Base-by-base conservation (phyloP, 305 asterid genomes). In the Fraxinus nigra region DNA sequence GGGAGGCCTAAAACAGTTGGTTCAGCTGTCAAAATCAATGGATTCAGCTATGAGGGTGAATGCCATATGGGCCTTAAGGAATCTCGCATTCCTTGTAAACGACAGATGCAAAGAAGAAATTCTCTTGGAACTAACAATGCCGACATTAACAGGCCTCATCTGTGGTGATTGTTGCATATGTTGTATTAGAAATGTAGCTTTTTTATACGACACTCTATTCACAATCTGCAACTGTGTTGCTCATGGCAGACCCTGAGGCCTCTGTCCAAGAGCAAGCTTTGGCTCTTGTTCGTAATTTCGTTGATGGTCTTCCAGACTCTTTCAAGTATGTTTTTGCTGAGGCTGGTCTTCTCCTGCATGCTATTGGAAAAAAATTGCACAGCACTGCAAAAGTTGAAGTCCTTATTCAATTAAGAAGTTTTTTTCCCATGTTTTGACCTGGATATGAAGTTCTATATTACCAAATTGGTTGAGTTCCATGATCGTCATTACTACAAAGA, bases 211-310 rank as follows among this genome's bases (percentile, higher is more conserved):
- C 72, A 46, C 80, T 76, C 35, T 43, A 46, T 89, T 88, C 75
- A 85, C 80, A 14, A 18, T 80, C 79, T 83, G 61, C 48, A 81
- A 38, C 75, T 83, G 10, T 80, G 34, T 76, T 82, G 79, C 32
- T 82, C 73, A 78, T 82, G 80, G 87, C 91, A 94, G 99, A 96
- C 83, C 92, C 94, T 16, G 98, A 93, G 86, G 90, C 91, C 82
- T 87, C 92, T 65, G 97, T 93, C 80, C 98, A 94, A 88, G 97
- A 90, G 90, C 98, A 96, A 89, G 95, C 93, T 82, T 84, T 94
- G 86, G 93, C 94, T 83, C 86, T 96, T 84, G 85, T 89, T 80
- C 85, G 97, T 82, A 96, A 94, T 87, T 94, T 95, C 56, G 92
- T 94, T 85, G 97, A 90, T 89, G 99, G 99, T 72, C 78, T 90